These are phyloP conservation scores for Mallotus repandus DNA, from an alignment of 441 rosid species.

Conservation along the genomic window DNA sequence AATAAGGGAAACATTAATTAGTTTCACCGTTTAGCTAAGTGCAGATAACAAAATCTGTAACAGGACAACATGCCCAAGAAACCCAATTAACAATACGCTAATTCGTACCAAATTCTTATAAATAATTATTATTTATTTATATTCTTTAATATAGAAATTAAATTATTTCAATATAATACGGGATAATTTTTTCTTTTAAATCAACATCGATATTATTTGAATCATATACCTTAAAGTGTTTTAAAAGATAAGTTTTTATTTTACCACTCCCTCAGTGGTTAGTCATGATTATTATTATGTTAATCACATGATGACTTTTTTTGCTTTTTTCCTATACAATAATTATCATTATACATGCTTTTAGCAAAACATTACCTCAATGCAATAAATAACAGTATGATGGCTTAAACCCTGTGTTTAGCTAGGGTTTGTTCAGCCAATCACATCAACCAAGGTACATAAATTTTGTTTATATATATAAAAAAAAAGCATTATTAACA, in stretches of 20 bases:
- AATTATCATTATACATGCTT: neutral
- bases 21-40: conserved; percentile 7
- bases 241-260: too few relatives aligned
- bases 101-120: neutral
- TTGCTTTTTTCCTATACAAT: neutral
- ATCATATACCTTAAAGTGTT: too few relatives aligned
- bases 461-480: too few relatives aligned
- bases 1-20: neutral
- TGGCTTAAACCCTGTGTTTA: conserved; percentile 3
- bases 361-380: conserved; percentile 2
- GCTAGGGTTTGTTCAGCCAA: conserved; percentile 23
- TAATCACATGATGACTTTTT: conserved; percentile 1
- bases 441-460: conserved; percentile 17
- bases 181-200: too few relatives aligned
- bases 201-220: too few relatives aligned
- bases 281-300: neutral
- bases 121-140: too few relatives aligned
- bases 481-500: too few relatives aligned
- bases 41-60: neutral
- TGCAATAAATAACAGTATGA: conserved; percentile 5
- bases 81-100: neutral
- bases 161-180: too few relatives aligned
- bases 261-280: too few relatives aligned
- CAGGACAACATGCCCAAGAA: neutral
- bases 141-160: too few relatives aligned